Conservation (phyloP, 345 rosid species). For the Pugionium cornutum region DNA sequence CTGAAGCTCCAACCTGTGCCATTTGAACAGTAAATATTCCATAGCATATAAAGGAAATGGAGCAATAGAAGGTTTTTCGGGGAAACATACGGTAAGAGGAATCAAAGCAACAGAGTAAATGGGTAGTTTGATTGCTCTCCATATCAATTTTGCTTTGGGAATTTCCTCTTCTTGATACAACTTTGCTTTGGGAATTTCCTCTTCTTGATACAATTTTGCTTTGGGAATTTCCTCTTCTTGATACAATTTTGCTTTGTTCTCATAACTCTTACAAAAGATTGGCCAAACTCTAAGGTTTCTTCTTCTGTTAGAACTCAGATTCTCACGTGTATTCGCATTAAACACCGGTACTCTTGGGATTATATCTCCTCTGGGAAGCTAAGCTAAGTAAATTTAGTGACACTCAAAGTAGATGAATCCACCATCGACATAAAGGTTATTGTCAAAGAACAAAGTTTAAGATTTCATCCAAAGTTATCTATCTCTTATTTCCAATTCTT, state of each 20-base stretch:
- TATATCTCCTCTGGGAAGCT: slow-evolving; percentile 33
- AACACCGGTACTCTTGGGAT: slow-evolving; percentile 22
- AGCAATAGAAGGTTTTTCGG: background rate
- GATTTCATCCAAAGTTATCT: background rate
- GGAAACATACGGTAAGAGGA: slow-evolving; percentile 76
- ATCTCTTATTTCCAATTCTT: no score
- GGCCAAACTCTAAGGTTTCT: slow-evolving; percentile 15
- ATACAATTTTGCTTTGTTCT: slow-evolving; percentile 1
- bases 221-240: no score
- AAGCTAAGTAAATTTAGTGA: slow-evolving; percentile 34
- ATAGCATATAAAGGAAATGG: background rate
- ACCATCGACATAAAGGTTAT: no score
- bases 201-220: no score
- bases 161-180: slow-evolving; percentile 46
- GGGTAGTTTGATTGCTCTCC: slow-evolving; percentile 91
- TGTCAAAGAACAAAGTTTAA: slow-evolving; percentile 18
- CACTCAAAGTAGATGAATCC: slow-evolving; percentile 6
- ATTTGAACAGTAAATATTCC: slow-evolving; percentile 8
- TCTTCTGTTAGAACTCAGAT: slow-evolving; percentile 16
- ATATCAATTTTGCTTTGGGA: slow-evolving; percentile 59
- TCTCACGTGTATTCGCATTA: slow-evolving; percentile 2
- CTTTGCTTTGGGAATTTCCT: no score
- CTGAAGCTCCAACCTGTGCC: slow-evolving; percentile 73
- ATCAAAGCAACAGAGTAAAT: slow-evolving; percentile 81
- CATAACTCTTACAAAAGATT: slow-evolving; percentile 31